These are phyloP conservation scores for Guadua angustifolia DNA, from an alignment of 176 grass and related monocot species.

Conservation along the genomic window DNA sequence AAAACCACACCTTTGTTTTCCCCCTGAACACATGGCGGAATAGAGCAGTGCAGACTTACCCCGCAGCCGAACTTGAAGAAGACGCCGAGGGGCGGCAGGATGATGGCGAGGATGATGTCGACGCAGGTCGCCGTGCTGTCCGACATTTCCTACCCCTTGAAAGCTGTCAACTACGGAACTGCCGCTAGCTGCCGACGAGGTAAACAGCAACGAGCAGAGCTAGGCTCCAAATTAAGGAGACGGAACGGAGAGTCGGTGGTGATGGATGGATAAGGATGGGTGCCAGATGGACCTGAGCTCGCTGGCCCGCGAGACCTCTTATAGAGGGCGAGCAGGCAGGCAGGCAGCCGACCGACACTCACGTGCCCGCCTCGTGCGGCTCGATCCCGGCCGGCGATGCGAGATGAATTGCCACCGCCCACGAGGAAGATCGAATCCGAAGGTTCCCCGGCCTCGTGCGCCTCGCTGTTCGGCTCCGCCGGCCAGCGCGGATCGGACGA, in stretches of 20 bases:
- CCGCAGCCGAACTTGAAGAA: constrained; percentile 89
- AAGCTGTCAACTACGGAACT: not conserved
- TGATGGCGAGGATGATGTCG: constrained; percentile 94
- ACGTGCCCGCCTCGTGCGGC: constrained; percentile 33
- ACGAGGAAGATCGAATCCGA: constrained; percentile 7
- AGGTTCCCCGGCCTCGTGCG: constrained; percentile 34
- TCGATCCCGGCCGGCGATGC: not conserved
- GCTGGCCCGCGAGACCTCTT: not conserved
- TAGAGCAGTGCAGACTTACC: constrained; percentile 31
- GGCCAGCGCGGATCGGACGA: constrained; percentile 11
- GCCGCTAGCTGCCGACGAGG: not conserved
- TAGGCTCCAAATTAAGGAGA: not conserved
- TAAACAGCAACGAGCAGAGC: not conserved
- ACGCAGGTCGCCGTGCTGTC: constrained; percentile 74
- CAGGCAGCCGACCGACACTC: not conserved
- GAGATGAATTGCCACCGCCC: not conserved
- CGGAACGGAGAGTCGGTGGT: not conserved
- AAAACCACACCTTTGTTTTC: not conserved
- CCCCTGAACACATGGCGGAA: too few relatives aligned
- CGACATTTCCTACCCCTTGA: constrained; percentile 43
- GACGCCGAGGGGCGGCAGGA: constrained; percentile 93
- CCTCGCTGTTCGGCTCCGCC: constrained; percentile 21
- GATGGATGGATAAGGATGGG: too few relatives aligned
- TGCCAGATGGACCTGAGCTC: not conserved
- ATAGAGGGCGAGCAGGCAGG: constrained; percentile 40